Conservation (phyloP, 2,329 filamentous ascomycete genomes). For the Colletotrichum gigasporum region DNA sequence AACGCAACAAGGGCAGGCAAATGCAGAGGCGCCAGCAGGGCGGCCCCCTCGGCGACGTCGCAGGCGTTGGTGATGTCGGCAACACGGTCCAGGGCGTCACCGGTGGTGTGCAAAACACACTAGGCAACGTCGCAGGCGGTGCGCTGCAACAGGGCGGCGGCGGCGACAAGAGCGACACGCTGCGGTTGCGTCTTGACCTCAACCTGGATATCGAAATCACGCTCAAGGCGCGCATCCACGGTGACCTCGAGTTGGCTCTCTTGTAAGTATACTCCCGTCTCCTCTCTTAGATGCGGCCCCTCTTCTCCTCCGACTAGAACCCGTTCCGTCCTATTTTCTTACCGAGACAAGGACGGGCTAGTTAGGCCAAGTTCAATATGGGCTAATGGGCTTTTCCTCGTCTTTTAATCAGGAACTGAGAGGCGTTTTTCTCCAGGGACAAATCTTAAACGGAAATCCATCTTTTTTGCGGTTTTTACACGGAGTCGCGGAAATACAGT, state of each 20-base stretch:
- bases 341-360: slow-evolving; percentile 35
- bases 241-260: slow-evolving; percentile 81
- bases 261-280: slow-evolving; percentile 52
- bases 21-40: slow-evolving; percentile 36
- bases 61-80: slow-evolving; percentile 37
- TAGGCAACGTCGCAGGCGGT: slow-evolving; percentile 50
- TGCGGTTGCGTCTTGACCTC: slow-evolving; percentile 79
- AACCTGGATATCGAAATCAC: slow-evolving; percentile 88
- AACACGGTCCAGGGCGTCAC: slow-evolving; percentile 47
- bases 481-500: slow-evolving; percentile 19
- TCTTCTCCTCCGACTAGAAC: slow-evolving; percentile 15
- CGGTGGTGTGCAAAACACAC: slow-evolving; percentile 50
- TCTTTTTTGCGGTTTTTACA: background rate
- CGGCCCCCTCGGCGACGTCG: slow-evolving; percentile 43
- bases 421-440: slow-evolving; percentile 32
- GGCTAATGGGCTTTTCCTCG: slow-evolving; percentile 34
- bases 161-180: slow-evolving; percentile 68
- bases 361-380: slow-evolving; percentile 33
- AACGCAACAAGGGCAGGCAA: slow-evolving; percentile 34
- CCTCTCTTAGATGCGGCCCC: slow-evolving; percentile 6
- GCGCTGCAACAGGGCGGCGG: slow-evolving; percentile 45
- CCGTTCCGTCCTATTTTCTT: slow-evolving; percentile 32
- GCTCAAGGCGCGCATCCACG: slow-evolving; percentile 85
- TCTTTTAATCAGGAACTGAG: slow-evolving; percentile 35
- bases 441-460: slow-evolving; percentile 28